Base-by-base conservation (phyloP, 1,139 yeast species). In the Hansenula lynferdii region DNA sequence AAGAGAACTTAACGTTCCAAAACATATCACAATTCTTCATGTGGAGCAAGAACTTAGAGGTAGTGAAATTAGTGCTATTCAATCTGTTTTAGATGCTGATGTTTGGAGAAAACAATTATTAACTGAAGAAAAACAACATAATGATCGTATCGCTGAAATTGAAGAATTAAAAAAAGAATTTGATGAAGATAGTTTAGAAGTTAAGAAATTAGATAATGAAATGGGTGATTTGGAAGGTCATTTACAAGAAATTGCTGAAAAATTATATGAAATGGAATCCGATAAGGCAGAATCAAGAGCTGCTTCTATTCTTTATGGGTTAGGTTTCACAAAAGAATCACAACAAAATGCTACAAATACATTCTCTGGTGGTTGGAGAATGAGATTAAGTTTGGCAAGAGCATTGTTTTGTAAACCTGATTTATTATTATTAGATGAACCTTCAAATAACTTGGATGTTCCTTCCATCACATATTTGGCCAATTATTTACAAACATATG, bases 351-450 rank as follows among this genome's bases (percentile, higher is more conserved):
- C 96, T 19, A 89, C 97, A 10, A 90, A 87, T 53, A 76, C 92
- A 25, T 92, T 92, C 62, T 89, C 97, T 39, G 98, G 98, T 76
- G 98, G 98, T 80, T 92, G 98, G 98, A 83, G 98, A 76, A 92
- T 92, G 98, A 84, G 98, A 70, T 75, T 92, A 50, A 86, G 97
- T n/a, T 74, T 92, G 47, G 98, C 98, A 3, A 79, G 98, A 67
- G 98, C 98, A 0, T 75, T 92, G 60, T 92, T 92, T 72, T 92
- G 97, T 73, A 85, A 86, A 60, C 98, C 98, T 0, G 98, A 94
- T 62, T 72, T 92, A 50, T 71, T 92, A 51, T 69, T 92, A 57
- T 73, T 92, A 49, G 98, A 92, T 77, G 98, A 92, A 75, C 98
- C 98, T 56, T 90, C 98, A 50, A 92, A 92, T 82, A 92, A 90